Evolutionary conservation across 78 protist species (phyloP), one percentile per base, ranked within the genome.

Genomic region (Cavenderia fasciculata): DNA sequence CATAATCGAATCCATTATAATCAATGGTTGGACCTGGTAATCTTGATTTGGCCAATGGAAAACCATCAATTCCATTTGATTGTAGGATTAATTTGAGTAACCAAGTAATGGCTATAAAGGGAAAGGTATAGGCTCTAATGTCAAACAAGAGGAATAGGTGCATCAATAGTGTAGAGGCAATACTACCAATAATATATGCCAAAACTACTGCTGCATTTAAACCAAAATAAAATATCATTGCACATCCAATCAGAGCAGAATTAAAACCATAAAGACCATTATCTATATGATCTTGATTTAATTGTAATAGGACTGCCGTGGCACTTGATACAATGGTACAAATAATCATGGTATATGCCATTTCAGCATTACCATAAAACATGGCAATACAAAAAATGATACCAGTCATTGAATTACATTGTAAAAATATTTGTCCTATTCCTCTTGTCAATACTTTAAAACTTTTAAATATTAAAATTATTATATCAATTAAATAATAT

Each of bases 191-290:
- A 5, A 78, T 38, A 36, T 29, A 33, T 10, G 47, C 74, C 33
- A 65, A 18, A 0, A 65, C n/a, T 0, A 78, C 87, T 11, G 40
- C 46, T 0, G 10, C 18, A 51, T 78, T 78, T 8, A 65, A 25
- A 34, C 65, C 33, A 11, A 78, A 78, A 44, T 65, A 78, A 27
- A 65, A 78, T 7, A 78, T 59, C 75, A 78, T 5, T 2, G 87
- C 87, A 38, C 75, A 65, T 4, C 87, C 87, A 49, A 78, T 78
- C 19, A 78, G 38, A 12, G 87, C 74, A 49, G 87, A 56, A 52
- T 78, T 78, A 27, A 65, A 78, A 6, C 87, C 87, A 49, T 78
- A 78, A 10, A 78, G 46, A 6, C 87, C 87, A 21, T 78, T 31
- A 43, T 65, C 25, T 33, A 65, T 65, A 51, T 78, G 62, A 0